Evolutionary conservation across 495 filamentous ascomycete species (phyloP).

Genomic region (Hypoxylon perforatum): DNA sequence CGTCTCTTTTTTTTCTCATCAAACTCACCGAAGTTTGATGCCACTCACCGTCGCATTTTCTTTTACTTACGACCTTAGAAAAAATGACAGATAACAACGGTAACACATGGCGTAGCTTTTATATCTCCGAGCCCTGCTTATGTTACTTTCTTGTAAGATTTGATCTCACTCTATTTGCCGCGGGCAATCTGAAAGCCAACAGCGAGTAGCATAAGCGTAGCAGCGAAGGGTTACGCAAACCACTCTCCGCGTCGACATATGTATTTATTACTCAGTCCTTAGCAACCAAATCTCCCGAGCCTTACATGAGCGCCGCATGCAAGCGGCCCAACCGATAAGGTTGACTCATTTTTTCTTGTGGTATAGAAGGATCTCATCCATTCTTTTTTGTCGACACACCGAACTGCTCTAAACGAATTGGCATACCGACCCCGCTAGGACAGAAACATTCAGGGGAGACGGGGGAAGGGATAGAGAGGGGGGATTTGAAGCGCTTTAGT

Average conservation of each 20-base stretch:
- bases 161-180: not conserved
- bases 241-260: not conserved
- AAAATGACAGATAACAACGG: too few relatives aligned
- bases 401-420: too few relatives aligned
- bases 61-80: too few relatives aligned
- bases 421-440: too few relatives aligned
- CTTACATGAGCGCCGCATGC: conserved; percentile 18
- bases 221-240: not conserved
- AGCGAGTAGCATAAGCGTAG: not conserved
- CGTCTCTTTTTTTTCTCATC: too few relatives aligned
- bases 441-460: too few relatives aligned
- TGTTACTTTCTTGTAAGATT: not conserved
- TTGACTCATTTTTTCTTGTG: conserved; percentile 31
- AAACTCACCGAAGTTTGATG: too few relatives aligned
- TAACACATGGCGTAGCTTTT: too few relatives aligned
- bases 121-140: not conserved
- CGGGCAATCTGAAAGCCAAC: conserved; percentile 8
- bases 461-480: not conserved
- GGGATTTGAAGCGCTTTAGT: not conserved
- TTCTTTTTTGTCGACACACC: conserved; percentile 3
- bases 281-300: conserved; percentile 9
- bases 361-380: conserved; percentile 22
- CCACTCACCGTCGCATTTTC: too few relatives aligned
- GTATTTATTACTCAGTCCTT: conserved; percentile 2
- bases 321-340: conserved; percentile 37